Evolutionary conservation across 1,284 basidiomycete genomes (phyloP), one percentile per base, ranked within the genome.

Genomic region (Exobasidium rhododendri): DNA sequence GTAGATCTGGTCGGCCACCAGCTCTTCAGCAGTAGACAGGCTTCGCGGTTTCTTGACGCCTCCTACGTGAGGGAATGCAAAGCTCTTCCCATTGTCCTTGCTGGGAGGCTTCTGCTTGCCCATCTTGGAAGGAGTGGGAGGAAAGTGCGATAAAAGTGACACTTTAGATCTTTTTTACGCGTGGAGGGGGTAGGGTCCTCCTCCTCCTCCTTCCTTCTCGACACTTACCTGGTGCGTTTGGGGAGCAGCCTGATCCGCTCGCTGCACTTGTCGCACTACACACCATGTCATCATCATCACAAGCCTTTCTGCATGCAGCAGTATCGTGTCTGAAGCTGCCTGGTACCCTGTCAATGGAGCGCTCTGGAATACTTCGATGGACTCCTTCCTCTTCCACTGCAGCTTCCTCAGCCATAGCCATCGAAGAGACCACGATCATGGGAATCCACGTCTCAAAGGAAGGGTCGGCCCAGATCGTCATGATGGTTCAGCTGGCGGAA

Each of bases 361-460:
- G 31, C 30, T 31, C 54, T 4, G 58, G 49, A 22, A 40, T 64
- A 32, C 20, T 40, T n/a, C 58, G 62, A 44, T 43, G 44, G 30
- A 57, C 46, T 5, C 58, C 62, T 24, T 47, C 47, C 22, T 54
- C 62, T 2, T 63, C 62, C 17, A 46, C 61, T 2, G 26, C 58
- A 6, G 46, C 62, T 11, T 44, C 57, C 17, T 52, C 49, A 28
- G 29, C 55, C 26, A 49, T 65, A 13, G 14, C 32, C n/a, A 43
- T 65, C 3, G 24, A 56, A 22, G 51, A 45, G 35, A 43, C 31
- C 31, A 43, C 46, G 5, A 32, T 62, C 40, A 46, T 51, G 17
- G 61, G 55, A 17, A 46, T 65, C 30, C 58, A 45, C 30, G 56
- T 65, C 22, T 62, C 61, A 30, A 56, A 45, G 17, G 55, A 54